Evolutionary conservation across 2,329 filamentous ascomycete genomes (phyloP).

Genomic region (Colletotrichum sp.): DNA sequence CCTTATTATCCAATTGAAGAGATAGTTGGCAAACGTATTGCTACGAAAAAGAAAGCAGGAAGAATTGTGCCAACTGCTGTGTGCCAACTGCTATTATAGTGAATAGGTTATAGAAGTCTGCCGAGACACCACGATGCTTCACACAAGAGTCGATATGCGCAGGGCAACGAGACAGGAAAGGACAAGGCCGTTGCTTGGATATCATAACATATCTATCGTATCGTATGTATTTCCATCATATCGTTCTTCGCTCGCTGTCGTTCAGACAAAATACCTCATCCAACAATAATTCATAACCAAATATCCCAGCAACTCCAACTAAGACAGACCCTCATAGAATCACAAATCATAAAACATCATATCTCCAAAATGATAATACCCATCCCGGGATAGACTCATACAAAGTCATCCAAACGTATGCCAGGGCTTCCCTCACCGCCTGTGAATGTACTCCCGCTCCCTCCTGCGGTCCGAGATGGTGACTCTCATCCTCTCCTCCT

Average conservation of each 20-base stretch:
- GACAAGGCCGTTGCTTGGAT: neutral
- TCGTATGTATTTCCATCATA: neutral
- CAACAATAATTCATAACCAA: neutral
- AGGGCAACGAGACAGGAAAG: neutral
- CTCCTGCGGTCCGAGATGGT: slow-evolving; percentile 37
- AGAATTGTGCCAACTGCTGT: too few species aligned
- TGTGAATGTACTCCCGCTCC: slow-evolving; percentile 31
- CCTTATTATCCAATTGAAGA: too few species aligned
- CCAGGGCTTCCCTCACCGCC: neutral
- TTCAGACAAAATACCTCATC: neutral
- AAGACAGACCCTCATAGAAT: neutral
- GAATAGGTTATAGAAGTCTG: too few species aligned
- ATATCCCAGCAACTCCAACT: neutral
- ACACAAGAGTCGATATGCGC: neutral
- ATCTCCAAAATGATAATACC: neutral
- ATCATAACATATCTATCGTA: neutral
- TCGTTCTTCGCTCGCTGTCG: neutral
- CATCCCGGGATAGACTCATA: neutral
- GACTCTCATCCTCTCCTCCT: slow-evolving; percentile 36
- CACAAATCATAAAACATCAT: neutral
- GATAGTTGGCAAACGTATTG: too few species aligned
- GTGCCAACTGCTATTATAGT: too few species aligned
- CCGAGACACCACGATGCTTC: neutral
- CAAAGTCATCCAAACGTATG: neutral
- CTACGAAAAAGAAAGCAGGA: too few species aligned